Percentiles rank a stretch among this genome's conserved stretches.
Conservation (phyloP, 2,329 filamentous ascomycete genomes). For the Paraconiothyrium brasiliense region DNA sequence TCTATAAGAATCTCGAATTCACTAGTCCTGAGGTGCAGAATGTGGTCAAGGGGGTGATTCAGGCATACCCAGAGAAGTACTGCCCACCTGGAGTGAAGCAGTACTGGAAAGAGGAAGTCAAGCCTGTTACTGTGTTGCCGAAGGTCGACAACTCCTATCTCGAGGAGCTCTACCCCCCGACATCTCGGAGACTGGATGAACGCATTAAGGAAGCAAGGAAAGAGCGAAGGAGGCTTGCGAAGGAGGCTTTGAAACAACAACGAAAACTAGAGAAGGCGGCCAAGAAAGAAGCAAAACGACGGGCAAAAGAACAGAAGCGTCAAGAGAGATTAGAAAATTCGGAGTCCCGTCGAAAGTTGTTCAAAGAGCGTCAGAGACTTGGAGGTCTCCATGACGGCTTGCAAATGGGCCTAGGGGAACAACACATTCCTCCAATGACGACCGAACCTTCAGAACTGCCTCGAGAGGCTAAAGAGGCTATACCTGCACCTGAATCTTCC, state of each 20-base stretch:
- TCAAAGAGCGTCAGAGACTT: conserved; percentile 6
- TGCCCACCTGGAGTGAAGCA: conserved; percentile 44
- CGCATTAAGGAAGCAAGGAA: conserved; percentile 19
- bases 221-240: conserved; percentile 16
- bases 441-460: not conserved
- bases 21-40: conserved; percentile 57
- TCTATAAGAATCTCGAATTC: conserved; percentile 56
- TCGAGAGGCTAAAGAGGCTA: not conserved
- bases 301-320: conserved; percentile 4
- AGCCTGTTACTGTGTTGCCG: conserved; percentile 29
- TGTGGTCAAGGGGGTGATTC: conserved; percentile 61
- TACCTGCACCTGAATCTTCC: conserved; percentile 1
- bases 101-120: conserved; percentile 31
- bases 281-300: conserved; percentile 6
- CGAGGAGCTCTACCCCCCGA: conserved; percentile 31
- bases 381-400: conserved; percentile 4
- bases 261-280: not conserved
- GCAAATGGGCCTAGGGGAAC: not conserved
- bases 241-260: not conserved
- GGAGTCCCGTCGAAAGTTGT: not conserved
- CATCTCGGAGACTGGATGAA: conserved; percentile 18
- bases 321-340: not conserved
- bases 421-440: not conserved
- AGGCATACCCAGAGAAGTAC: conserved; percentile 46
- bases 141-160: conserved; percentile 43